Evolutionary conservation across 306 rosid species (phyloP), one percentile per base, ranked within the genome.

Genomic region (Sindora glabra): DNA sequence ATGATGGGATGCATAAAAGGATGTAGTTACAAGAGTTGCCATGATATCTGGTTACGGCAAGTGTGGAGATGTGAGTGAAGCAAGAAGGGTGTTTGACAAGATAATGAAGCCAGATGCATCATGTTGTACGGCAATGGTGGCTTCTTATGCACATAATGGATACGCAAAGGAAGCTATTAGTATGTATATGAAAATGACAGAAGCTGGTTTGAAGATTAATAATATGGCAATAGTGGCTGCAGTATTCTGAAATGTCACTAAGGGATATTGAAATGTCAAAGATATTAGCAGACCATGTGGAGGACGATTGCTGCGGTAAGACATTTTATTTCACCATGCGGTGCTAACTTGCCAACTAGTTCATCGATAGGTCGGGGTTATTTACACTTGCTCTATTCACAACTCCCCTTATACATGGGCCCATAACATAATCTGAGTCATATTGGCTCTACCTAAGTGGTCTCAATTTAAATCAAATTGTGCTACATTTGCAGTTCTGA

Each of bases 31-130:
- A 0, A 30, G 74, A 75, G 74, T 79, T 66, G 83, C 96, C 37
- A 79, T 83, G 91, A 75, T 89, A n/a, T 79, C 89, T 0, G 95
- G 95, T 48, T 81, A 81, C 69, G 95, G 85, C 50, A 89, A 82
- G 64, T 38, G 70, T 29, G 82, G 89, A 19, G 54, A 75, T 15
- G 85, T 86, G 45, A 62, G 5, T 16, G 79, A 75, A 51, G 80
- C 96, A 2, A 50, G 54, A 73, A 62, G 72, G 49, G 64, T 86
- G 48, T 86, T 89, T 48, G 67, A 71, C 41, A 77, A 59, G 46
- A 71, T 81, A 67, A 38, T 36, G 3, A 41, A 51, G 48, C 49
- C 5, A 4, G 75, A 72, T 59, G 64, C 78, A 7, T 74, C 77
- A 12, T 45, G 79, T 71, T 83, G 81, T 67, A 87, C 95, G 12